Evolutionary conservation across 352 stramenopile genomes (phyloP).

Genomic region (Globisporangium mamillatum): DNA sequence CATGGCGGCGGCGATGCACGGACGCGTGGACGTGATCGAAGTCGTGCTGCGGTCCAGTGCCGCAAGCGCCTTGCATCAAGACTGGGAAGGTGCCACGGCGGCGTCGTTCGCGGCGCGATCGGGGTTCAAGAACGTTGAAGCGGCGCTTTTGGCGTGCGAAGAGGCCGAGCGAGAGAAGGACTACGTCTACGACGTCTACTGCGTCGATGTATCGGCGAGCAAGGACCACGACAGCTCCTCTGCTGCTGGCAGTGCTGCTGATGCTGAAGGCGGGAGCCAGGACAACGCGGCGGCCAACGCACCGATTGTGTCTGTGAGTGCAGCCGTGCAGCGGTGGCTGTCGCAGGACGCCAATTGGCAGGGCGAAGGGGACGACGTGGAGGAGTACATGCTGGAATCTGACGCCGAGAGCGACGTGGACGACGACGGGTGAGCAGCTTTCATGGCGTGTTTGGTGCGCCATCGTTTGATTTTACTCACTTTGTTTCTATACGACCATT

Average conservation of each 20-base stretch:
- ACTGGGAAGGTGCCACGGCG: constrained; percentile 60
- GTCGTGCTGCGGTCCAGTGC: constrained; percentile 45
- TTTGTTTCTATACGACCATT: background rate
- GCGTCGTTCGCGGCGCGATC: constrained; percentile 54
- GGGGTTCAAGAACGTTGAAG: constrained; percentile 55
- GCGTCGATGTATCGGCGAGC: constrained; percentile 63
- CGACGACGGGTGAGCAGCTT: constrained; percentile 50
- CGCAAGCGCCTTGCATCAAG: constrained; percentile 51
- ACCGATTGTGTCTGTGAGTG: constrained; percentile 70
- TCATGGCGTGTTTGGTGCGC: constrained; percentile 26
- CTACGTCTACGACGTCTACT: constrained; percentile 87
- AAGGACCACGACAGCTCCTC: constrained; percentile 22
- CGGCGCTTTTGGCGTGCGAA: constrained; percentile 69
- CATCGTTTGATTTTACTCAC: constrained; percentile 6
- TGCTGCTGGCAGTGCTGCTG: background rate
- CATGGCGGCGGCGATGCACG: constrained; percentile 75
- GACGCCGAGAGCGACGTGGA: constrained; percentile 71
- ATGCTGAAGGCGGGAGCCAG: constrained; percentile 8
- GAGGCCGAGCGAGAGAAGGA: constrained; percentile 73
- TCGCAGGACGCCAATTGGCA: constrained; percentile 50
- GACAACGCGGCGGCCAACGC: constrained; percentile 20
- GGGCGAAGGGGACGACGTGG: constrained; percentile 46
- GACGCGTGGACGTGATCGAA: constrained; percentile 79
- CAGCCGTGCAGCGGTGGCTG: constrained; percentile 77
- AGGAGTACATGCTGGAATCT: constrained; percentile 80